Base-by-base conservation (phyloP, 1,284 basidiomycete species). In the Sporisorium sorghi region DNA sequence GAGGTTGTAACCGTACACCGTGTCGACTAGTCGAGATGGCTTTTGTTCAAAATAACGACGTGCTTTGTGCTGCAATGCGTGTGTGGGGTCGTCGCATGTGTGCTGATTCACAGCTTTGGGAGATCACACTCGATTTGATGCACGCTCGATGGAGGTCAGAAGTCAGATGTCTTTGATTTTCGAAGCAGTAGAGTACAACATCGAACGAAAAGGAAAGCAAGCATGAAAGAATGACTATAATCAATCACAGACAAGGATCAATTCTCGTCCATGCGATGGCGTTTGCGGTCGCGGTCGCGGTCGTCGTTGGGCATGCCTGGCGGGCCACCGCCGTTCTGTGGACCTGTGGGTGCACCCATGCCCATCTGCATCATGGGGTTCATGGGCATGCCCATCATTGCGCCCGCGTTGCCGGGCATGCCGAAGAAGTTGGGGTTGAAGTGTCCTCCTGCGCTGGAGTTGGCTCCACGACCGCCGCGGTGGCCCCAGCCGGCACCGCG, bases 371-470 rank as follows among this genome's bases (percentile, higher is more conserved):
- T 33, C 52, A 67, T 67, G 3, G 50, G 55, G 19, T n/a, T 28
- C 59, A 69, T 69, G 17, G 53, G 59, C 74, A 71, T 71, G 6
- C 67, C 68, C 76, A 69, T 68, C 68, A 69, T 75, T 11, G 40
- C 50, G 3, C 35, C 56, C 35, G 58, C 62, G 35, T n/a, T n/a
- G n/a, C 58, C 66, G 12, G 43, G 48, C 49, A 67, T 66, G 19
- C 67, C 63, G 42, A 77, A 79, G 54, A 79, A 79, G 57, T 79
- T 73, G 33, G 77, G 77, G 33, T 79, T 79, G 40, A 69, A 74
- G 28, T 70, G 72, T 14, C 73, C 67, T 9, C 52, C 43, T 32
- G 28, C 60, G 23, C 44, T 49, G 11, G 42, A 4, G 19, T 52
- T 61, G 11, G 65, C 72, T 9, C 58, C 52, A 8, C 64, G 32